Evolutionary conservation across 768 basidiomycete species (phyloP).

Genomic region (Boletus coccyginus): DNA sequence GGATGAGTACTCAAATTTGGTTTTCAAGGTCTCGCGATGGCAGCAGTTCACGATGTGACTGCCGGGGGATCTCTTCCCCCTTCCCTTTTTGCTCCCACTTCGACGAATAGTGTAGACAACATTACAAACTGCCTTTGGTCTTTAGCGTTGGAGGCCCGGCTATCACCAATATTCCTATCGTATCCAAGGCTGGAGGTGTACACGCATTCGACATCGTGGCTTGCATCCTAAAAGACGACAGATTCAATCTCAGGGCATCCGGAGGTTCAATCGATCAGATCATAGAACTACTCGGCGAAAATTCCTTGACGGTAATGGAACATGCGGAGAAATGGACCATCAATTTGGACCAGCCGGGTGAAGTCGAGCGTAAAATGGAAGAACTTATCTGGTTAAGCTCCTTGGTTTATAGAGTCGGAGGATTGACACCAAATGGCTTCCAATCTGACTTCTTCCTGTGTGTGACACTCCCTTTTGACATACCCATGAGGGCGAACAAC

Average conservation of each 20-base stretch:
- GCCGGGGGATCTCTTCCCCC: conserved; percentile 32
- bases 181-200: conserved; percentile 4
- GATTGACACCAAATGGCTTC: conserved; percentile 50
- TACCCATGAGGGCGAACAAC: not conserved
- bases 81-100: conserved; percentile 7
- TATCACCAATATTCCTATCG: not conserved
- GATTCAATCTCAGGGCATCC: conserved; percentile 17
- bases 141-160: conserved; percentile 2
- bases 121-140: conserved; percentile 6
- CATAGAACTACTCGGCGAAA: not conserved
- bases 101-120: not conserved
- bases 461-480: not conserved
- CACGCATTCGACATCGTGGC: conserved; percentile 51
- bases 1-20: not conserved
- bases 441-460: conserved; percentile 50
- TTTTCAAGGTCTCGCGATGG: conserved; percentile 23
- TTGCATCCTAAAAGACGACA: conserved; percentile 48
- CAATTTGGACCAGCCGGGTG: conserved; percentile 32
- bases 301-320: not conserved
- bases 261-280: conserved; percentile 24
- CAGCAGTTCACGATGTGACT: conserved; percentile 31
- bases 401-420: conserved; percentile 56
- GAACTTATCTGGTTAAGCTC: conserved; percentile 58
- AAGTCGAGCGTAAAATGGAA: conserved; percentile 55
- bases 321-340: conserved; percentile 43